phyloP scores from a whole-genome alignment of 805 yeast genomes.

The Saccharomycopsis microspora region DNA sequence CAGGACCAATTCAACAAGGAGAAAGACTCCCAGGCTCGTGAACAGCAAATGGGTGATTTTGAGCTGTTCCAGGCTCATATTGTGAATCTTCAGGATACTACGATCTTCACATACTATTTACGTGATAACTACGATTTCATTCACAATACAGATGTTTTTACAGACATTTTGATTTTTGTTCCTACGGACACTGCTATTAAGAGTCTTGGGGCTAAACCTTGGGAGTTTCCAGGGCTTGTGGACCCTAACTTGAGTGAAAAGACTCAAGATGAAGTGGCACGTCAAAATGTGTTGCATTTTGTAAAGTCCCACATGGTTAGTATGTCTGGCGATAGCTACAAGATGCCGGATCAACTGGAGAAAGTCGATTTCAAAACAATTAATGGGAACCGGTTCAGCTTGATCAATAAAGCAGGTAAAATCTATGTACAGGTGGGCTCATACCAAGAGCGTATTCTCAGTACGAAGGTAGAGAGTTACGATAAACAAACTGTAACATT shows the following conservation, averaged over 20 bases:
- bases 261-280: slow-evolving; percentile 37
- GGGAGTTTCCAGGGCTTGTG: slow-evolving; percentile 62
- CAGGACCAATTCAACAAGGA: too few relatives aligned
- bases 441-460: neutral
- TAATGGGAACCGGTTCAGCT: neutral
- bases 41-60: neutral
- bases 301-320: slow-evolving; percentile 50
- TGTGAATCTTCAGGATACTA: slow-evolving; percentile 22
- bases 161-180: slow-evolving; percentile 47
- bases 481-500: slow-evolving; percentile 7
- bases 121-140: slow-evolving; percentile 47
- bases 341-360: slow-evolving; percentile 4
- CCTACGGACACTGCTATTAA: slow-evolving; percentile 57
- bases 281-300: slow-evolving; percentile 43
- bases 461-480: neutral
- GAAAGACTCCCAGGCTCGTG: too few relatives aligned
- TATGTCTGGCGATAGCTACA: slow-evolving; percentile 2
- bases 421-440: neutral
- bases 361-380: neutral
- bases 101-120: slow-evolving; percentile 60
- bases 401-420: neutral
- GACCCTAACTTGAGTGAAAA: slow-evolving; percentile 26
- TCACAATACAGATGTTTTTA: slow-evolving; percentile 27
- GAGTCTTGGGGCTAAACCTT: slow-evolving; percentile 48
- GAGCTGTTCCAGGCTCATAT: neutral